Percentiles rank a stretch among this genome's conserved stretches.
These are phyloP conservation scores for Cicer bijugum DNA, from an alignment of 306 rosid genomes.

Conservation along the genomic window DNA sequence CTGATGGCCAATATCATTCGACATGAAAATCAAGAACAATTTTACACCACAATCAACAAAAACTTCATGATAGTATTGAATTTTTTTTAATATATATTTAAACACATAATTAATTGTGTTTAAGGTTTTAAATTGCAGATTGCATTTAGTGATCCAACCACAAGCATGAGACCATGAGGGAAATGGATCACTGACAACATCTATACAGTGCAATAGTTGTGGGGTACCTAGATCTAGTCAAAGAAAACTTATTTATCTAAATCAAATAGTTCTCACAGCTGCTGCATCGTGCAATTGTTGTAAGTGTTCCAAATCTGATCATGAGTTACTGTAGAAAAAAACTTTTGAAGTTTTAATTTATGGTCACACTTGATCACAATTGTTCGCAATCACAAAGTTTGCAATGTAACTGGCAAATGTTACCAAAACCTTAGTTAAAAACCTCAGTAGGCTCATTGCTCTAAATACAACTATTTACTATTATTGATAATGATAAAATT, in stretches of 20 bases:
- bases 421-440: not conserved
- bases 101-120: not conserved
- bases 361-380: not conserved
- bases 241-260: too few relatives aligned
- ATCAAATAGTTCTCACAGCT: too few relatives aligned
- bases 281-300: too few relatives aligned
- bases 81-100: not conserved
- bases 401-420: not conserved
- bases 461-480: not conserved
- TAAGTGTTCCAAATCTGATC: not conserved
- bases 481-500: not conserved
- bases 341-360: not conserved
- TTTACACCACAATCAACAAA: not conserved
- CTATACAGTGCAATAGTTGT: too few relatives aligned
- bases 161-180: not conserved
- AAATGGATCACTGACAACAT: too few relatives aligned
- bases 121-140: not conserved
- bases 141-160: not conserved
- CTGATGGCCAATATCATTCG: slow-evolving; percentile 43
- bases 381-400: not conserved
- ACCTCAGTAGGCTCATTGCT: not conserved
- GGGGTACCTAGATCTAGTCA: too few relatives aligned
- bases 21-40: slow-evolving; percentile 30
- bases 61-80: slow-evolving; percentile 1
- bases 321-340: not conserved